Percentiles rank a stretch among this genome's conserved stretches.
These are phyloP conservation scores for Sclerotinia sclerotiorum DNA, from an alignment of 2,329 filamentous ascomycete genomes.

Conservation along the genomic window DNA sequence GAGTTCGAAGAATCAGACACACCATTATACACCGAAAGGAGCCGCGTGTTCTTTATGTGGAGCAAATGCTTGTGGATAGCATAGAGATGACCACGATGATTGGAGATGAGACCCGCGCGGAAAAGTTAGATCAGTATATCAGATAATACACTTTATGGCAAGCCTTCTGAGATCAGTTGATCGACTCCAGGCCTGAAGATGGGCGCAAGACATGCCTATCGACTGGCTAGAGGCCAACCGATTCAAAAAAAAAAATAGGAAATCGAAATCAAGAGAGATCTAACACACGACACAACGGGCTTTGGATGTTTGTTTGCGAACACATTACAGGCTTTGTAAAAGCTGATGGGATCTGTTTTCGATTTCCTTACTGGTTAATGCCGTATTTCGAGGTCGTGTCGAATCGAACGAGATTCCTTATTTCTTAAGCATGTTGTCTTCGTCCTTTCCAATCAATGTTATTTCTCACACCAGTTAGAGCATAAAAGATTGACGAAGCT, in stretches of 20 bases:
- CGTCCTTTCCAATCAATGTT: not conserved
- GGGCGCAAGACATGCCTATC: no score
- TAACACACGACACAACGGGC: no score
- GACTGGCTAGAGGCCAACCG: no score
- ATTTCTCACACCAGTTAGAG: no score
- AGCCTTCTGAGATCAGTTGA: not conserved
- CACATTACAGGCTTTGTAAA: no score
- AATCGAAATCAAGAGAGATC: no score
- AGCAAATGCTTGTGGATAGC: not conserved
- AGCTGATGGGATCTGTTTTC: no score
- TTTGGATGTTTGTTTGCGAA: no score
- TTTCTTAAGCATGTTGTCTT: not conserved
- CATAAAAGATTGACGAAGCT: not conserved
- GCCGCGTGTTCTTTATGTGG: not conserved
- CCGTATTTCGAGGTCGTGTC: no score
- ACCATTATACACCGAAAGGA: not conserved
- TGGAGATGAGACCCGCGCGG: not conserved
- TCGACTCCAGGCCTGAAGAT: no score
- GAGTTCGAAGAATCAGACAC: not conserved
- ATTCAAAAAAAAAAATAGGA: no score
- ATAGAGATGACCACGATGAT: not conserved
- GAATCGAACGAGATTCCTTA: not conserved
- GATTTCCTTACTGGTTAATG: no score
- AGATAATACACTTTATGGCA: not conserved
- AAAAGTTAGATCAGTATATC: not conserved